Conservation (phyloP, 2,329 filamentous ascomycete species). For the Sporothrix variecibatus region DNA sequence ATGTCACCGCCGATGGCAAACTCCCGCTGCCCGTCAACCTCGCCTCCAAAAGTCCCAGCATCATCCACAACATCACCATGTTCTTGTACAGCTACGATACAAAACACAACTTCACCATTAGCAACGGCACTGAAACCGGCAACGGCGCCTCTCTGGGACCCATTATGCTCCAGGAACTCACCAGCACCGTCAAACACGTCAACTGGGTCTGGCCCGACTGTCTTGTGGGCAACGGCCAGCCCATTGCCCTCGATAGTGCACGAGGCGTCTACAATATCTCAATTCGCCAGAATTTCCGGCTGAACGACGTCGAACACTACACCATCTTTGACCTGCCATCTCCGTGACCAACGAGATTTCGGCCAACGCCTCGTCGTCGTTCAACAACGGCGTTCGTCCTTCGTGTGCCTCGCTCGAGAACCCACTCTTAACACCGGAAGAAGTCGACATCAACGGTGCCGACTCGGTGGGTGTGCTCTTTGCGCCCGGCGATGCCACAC, state of each 20-base stretch:
- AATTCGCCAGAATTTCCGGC: constrained; percentile 68
- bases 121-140: constrained; percentile 59
- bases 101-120: constrained; percentile 67
- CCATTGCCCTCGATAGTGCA: constrained; percentile 48
- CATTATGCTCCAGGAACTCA: constrained; percentile 64
- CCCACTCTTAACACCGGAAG: constrained; percentile 49
- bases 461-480: constrained; percentile 52
- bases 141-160: constrained; percentile 63
- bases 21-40: constrained; percentile 59
- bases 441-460: constrained; percentile 47
- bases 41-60: constrained; percentile 53
- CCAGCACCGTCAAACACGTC: constrained; percentile 72
- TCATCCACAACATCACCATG: constrained; percentile 65
- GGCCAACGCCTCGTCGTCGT: constrained; percentile 41
- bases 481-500: constrained; percentile 53
- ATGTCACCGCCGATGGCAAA: constrained; percentile 66
- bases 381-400: constrained; percentile 38
- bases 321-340: constrained; percentile 71
- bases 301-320: constrained; percentile 65
- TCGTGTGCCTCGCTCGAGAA: constrained; percentile 55
- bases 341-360: constrained; percentile 66
- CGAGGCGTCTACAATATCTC: constrained; percentile 70
- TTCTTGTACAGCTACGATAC: constrained; percentile 67
- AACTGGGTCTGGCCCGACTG: constrained; percentile 73
- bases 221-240: constrained; percentile 61